Conservation (phyloP, 257 asterid species). For the Przewalskia tangutica region DNA sequence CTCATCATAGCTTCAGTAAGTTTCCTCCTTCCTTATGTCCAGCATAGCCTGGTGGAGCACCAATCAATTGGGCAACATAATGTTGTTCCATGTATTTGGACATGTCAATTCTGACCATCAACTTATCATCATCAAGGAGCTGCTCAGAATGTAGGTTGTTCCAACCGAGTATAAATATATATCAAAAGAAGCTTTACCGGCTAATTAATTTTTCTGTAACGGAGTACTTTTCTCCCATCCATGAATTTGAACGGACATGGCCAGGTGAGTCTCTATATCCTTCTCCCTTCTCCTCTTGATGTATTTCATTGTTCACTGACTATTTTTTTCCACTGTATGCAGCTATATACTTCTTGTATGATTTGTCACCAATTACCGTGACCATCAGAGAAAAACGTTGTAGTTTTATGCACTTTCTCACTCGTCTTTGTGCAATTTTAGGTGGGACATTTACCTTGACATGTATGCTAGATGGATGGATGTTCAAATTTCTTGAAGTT, state of each 20-base stretch:
- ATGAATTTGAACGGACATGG: conserved; percentile 68
- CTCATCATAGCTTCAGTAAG: too few relatives aligned
- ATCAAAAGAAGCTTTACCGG: conserved; percentile 71
- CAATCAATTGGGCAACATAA: conserved; percentile 75
- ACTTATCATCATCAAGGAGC: conserved; percentile 69
- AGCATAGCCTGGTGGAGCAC: conserved; percentile 99
- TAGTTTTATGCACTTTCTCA: conserved; percentile 90
- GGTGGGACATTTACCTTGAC: conserved; percentile 98
- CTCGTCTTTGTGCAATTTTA: conserved; percentile 93
- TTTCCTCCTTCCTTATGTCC: too few relatives aligned
- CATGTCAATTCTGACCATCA: conserved; percentile 81
- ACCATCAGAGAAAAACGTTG: conserved; percentile 96
- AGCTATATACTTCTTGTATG: conserved; percentile 95
- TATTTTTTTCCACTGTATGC: conserved; percentile 7
- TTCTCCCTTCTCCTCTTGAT: neutral
- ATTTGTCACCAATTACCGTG: conserved; percentile 93
- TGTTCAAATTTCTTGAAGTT: conserved; percentile 63
- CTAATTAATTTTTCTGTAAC: conserved; percentile 94
- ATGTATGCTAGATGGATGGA: conserved; percentile 99
- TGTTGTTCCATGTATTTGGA: conserved; percentile 95
- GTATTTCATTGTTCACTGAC: neutral
- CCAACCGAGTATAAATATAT: conserved; percentile 84
- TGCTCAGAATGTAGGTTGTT: conserved; percentile 83
- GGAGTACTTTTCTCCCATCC: conserved; percentile 79
- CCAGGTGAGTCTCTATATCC: conserved; percentile 49